Conservation (phyloP, 371 early-diverging fungal species). For the Syncephalastrum contaminatum region DNA sequence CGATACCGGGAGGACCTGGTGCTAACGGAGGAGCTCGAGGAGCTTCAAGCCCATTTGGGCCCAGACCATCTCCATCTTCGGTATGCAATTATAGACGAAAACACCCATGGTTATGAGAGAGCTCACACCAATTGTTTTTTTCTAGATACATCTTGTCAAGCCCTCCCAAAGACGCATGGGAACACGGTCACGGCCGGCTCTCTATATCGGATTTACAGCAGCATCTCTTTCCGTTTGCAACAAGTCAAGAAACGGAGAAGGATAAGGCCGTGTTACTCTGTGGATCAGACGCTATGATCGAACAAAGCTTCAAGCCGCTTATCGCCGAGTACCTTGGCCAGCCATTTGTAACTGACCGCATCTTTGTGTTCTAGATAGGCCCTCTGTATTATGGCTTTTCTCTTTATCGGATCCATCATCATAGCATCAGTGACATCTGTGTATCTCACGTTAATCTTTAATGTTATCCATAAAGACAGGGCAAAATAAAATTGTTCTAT, state of each 20-base stretch:
- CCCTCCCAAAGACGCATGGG: slow-evolving; percentile 25
- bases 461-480: background rate
- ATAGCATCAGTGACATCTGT: background rate
- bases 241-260: slow-evolving; percentile 2
- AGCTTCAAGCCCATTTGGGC: slow-evolving; percentile 16
- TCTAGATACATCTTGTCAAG: slow-evolving; percentile 19
- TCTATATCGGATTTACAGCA: slow-evolving; percentile 23
- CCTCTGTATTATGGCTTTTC: too few species aligned
- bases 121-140: background rate
- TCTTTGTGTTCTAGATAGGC: slow-evolving; percentile 30
- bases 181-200: slow-evolving; percentile 32
- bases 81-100: slow-evolving; percentile 14
- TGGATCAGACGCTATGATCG: slow-evolving; percentile 51
- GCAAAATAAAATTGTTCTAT: too few species aligned
- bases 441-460: slow-evolving; percentile 2
- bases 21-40: slow-evolving; percentile 37
- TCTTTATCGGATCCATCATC: background rate
- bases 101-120: background rate
- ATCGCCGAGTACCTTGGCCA: slow-evolving; percentile 26
- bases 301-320: slow-evolving; percentile 35
- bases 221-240: slow-evolving; percentile 20
- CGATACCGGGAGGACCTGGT: slow-evolving; percentile 47
- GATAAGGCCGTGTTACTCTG: slow-evolving; percentile 41
- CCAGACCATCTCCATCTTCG: slow-evolving; percentile 28
- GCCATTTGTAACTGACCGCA: slow-evolving; percentile 27